A percentile compares a stretch with the other conserved stretches of the same genome.
These are phyloP conservation scores for Paracoccidioides lutzii DNA, from an alignment of 2,329 filamentous ascomycete genomes.

Conservation along the genomic window DNA sequence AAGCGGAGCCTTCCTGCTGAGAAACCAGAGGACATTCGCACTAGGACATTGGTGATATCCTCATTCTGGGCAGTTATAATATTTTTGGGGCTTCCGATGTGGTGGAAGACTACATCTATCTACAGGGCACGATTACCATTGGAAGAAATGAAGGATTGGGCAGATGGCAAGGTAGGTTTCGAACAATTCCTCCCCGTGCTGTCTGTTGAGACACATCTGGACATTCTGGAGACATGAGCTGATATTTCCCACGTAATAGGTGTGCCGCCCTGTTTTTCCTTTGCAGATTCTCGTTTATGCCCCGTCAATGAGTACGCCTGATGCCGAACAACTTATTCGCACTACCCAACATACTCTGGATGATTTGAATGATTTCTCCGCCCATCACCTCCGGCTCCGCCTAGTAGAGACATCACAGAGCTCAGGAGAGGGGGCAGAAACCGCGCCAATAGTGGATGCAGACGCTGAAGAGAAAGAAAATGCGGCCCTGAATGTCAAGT, in stretches of 20 bases:
- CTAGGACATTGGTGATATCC: slow-evolving; percentile 61
- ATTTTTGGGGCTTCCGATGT: slow-evolving; percentile 76
- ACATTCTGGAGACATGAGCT: slow-evolving; percentile 3
- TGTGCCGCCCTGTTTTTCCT: slow-evolving; percentile 78
- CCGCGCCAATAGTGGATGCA: slow-evolving; percentile 3
- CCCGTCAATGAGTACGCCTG: slow-evolving; percentile 48
- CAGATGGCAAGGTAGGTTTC: slow-evolving; percentile 64
- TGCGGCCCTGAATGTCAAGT: slow-evolving; percentile 55
- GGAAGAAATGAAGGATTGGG: slow-evolving; percentile 79
- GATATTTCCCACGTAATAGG: slow-evolving; percentile 37
- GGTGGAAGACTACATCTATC: slow-evolving; percentile 90
- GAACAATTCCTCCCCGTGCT: not conserved
- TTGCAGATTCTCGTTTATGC: slow-evolving; percentile 68
- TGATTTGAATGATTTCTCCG: slow-evolving; percentile 71
- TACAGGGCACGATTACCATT: slow-evolving; percentile 75
- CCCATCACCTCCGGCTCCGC: slow-evolving; percentile 66
- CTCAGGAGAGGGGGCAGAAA: slow-evolving; percentile 1
- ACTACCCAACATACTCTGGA: slow-evolving; percentile 79
- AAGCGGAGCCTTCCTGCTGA: slow-evolving; percentile 56
- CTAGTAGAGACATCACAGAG: slow-evolving; percentile 34
- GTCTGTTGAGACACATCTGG: not conserved
- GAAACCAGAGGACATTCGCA: slow-evolving; percentile 52
- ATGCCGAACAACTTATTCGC: slow-evolving; percentile 60
- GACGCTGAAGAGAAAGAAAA: slow-evolving; percentile 5
- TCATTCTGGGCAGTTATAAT: slow-evolving; percentile 87